Evolutionary conservation across 495 filamentous ascomycete genomes (phyloP), one percentile per base, ranked within the genome.

Genomic region (Halenospora varia): DNA sequence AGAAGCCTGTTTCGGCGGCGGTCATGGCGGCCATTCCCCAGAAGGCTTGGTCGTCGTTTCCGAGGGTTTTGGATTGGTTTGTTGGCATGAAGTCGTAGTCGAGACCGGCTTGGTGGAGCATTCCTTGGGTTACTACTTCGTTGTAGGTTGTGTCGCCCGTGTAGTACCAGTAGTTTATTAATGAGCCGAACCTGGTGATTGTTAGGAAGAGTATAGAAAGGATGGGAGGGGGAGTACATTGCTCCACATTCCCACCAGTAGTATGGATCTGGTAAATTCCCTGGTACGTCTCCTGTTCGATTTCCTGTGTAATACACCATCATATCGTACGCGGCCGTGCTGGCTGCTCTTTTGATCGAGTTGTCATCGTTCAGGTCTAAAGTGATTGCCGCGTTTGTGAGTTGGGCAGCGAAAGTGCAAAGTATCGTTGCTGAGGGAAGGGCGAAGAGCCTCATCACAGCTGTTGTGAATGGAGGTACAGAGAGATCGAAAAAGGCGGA

Each of bases 161-260:
- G 60, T 88, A 85, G 64, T 78, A 84, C 83, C 86, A 92, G 71
- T 96, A 96, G 64, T 94, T 84, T 57, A 95, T 73, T 53, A 96
- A 62, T 1, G 80, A 73, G 62, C 80, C 80, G 63, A 89, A 90
- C 29, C 29, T 35, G 29, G 29, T 35, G 29, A 6, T 35, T 6
- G 29, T 35, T 35, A 35, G n/a, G n/a, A n/a, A n/a, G n/a, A 35
- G 13, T 35, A 35, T 35, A 4, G 13, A 13, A 6, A 4, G 29
- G 13, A 13, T 4, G 13, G 29, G 29, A 35, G 29, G 29, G 29
- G 10, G 10, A 10, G 22, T 35, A 35, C 51, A 22, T 54, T 19
- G 45, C 13, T 23, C 81, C 82, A 25, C 3, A 22, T 41, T 77
- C 61, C 80, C 57, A 91, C 88, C 88, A 92, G 70, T 86, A 93